Percentiles rank a stretch among this genome's conserved stretches.
Evolutionary conservation across 345 rosid genomes (phyloP).

Genomic region (Atalantia buxifolia): DNA sequence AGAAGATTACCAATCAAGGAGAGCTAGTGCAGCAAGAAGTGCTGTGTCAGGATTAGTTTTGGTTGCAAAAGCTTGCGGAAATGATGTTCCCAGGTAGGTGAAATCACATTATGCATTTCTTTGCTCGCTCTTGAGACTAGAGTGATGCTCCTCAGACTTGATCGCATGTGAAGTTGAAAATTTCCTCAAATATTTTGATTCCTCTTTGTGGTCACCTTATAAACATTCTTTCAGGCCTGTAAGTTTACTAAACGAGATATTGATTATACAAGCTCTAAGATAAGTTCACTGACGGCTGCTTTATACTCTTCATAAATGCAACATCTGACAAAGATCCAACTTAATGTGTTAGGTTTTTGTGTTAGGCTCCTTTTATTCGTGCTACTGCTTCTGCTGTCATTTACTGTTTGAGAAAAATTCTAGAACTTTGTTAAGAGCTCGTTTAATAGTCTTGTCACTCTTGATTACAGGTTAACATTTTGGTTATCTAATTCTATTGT

Average conservation of each 20-base stretch:
- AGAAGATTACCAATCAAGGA: slow-evolving; percentile 48
- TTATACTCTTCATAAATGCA: not conserved
- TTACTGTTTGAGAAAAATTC: not conserved
- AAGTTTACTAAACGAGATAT: not conserved
- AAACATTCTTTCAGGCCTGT: not conserved
- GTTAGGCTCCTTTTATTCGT: not conserved
- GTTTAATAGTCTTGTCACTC: not conserved
- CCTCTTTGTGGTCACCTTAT: not conserved
- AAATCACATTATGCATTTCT: not conserved
- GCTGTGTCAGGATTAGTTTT: slow-evolving; percentile 73
- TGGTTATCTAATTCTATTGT: slow-evolving; percentile 88
- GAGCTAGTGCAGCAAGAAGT: slow-evolving; percentile 80
- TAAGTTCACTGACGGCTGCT: not conserved
- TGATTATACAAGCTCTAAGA: not conserved
- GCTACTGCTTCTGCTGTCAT: not conserved
- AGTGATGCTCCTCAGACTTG: not conserved
- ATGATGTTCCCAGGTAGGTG: slow-evolving; percentile 86
- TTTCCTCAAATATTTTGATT: not conserved
- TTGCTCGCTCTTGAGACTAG: not conserved
- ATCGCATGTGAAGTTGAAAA: not conserved
- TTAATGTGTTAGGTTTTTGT: not conserved
- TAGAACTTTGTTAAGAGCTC: slow-evolving; percentile 4
- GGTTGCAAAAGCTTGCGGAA: slow-evolving; percentile 93
- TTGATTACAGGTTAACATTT: slow-evolving; percentile 71
- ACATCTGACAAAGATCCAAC: not conserved